Evolutionary conservation across 2,329 filamentous ascomycete genomes (phyloP), one percentile per base, ranked within the genome.

Genomic region (Neospermospora avenae): DNA sequence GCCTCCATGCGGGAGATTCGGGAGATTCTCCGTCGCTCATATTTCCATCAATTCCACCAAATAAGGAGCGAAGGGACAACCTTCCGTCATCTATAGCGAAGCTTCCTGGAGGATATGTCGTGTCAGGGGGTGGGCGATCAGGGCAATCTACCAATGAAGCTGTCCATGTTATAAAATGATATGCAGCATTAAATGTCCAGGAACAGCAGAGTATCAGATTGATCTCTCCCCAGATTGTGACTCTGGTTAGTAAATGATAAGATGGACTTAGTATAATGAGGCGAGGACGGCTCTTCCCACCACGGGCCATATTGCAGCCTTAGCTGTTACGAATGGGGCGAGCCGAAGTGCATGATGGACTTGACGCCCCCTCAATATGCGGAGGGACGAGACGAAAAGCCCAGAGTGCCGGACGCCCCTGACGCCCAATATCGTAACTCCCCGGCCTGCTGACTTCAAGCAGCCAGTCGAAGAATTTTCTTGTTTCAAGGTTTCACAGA

Each of bases 141-240:
- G 57, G 18, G 35, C 54, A 28, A 18, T n/a, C 16, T 4, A n/a
- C n/a, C 25, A 34, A 53, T 34, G 55, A 57, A 63, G 57, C 61
- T 59, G 62, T 42, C 49, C 20, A 57, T 51, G 28, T 31, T 41
- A 37, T 60, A 22, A 55, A 48, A 54, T 58, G 52, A 59, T 45
- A 61, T 64, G 64, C 65, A 67, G 58, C 60, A 64, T 59, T 62
- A 60, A 59, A 60, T 61, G 59, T 54, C 63, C 64, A 67, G 65
- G 65, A 63, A 67, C 63, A 58, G 31, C n/a, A 24, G 46, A 59
- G 63, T 67, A 68, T 67, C 65, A 67, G 62, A 67, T 66, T 66
- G 62, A 67, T 62, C 54, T 64, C 55, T 56, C 28, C 25, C 57
- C 48, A 58, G 60, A 65, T 51, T 57, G 57, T 59, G 48, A 63